phyloP scores from a whole-genome alignment of 169 alveolate genomes.

The Cyclospora cayetanensis region DNA sequence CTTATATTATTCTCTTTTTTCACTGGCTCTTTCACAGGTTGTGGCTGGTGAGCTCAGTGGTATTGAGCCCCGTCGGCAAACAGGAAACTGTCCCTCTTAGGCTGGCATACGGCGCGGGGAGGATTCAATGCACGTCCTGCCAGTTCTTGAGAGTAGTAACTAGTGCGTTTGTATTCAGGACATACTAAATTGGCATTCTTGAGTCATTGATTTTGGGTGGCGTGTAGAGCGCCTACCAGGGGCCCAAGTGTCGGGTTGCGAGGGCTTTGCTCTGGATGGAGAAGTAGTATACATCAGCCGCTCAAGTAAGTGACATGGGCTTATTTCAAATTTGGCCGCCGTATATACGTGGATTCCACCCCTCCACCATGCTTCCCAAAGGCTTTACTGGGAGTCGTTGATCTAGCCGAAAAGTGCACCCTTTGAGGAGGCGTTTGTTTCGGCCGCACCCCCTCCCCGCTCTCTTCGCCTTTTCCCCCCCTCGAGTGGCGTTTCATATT shows the following conservation, averaged over 20 bases:
- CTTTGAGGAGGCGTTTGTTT: no score
- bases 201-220: neutral
- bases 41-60: conserved; percentile 55
- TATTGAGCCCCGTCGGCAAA: neutral
- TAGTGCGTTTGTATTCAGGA: neutral
- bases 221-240: conserved; percentile 58
- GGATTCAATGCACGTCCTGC: conserved; percentile 69
- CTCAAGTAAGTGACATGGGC: neutral
- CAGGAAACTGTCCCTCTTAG: neutral
- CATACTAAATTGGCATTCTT: neutral
- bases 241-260: conserved; percentile 72
- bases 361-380: no score
- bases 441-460: no score
- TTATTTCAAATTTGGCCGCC: no score
- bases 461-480: no score
- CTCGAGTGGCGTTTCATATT: no score
- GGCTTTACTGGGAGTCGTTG: no score
- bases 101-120: conserved; percentile 69
- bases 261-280: conserved; percentile 65
- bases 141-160: conserved; percentile 59
- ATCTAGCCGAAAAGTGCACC: no score
- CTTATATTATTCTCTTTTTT: neutral
- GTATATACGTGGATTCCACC: no score
- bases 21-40: neutral
- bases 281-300: conserved; percentile 45